A percentile compares a stretch with the other conserved stretches of the same genome.
Conservation (phyloP, 345 rosid genomes). For the Aquilaria malaccensis region DNA sequence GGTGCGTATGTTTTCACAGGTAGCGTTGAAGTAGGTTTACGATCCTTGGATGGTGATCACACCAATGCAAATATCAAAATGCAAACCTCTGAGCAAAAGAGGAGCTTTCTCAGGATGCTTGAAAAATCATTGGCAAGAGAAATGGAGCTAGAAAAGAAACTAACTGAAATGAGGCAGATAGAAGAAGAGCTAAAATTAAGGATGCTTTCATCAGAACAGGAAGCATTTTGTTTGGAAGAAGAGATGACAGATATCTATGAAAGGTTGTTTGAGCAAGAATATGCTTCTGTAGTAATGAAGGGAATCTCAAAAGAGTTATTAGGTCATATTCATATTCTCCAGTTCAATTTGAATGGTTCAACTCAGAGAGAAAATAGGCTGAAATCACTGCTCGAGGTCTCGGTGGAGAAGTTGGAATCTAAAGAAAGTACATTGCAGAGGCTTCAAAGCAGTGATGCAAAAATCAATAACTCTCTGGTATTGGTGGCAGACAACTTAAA, state of each 20-base stretch:
- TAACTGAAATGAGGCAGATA: slow-evolving; percentile 52
- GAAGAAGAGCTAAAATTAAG: slow-evolving; percentile 51
- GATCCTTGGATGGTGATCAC: slow-evolving; percentile 32
- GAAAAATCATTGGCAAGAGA: slow-evolving; percentile 95
- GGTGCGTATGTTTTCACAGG: slow-evolving; percentile 35
- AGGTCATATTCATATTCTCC: slow-evolving; percentile 52
- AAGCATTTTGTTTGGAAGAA: slow-evolving; percentile 52
- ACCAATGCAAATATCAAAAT: slow-evolving; percentile 43
- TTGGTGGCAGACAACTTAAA: slow-evolving; percentile 48
- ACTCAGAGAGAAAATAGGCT: slow-evolving; percentile 45
- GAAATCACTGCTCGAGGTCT: slow-evolving; percentile 40
- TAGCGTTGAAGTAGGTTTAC: slow-evolving; percentile 23
- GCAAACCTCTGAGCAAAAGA: slow-evolving; percentile 85
- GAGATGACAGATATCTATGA: slow-evolving; percentile 46
- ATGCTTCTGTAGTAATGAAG: slow-evolving; percentile 56
- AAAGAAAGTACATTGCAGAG: slow-evolving; percentile 46
- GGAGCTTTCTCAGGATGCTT: slow-evolving; percentile 74
- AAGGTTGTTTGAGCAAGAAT: slow-evolving; percentile 65
- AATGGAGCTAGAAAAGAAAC: slow-evolving; percentile 80
- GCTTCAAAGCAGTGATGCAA: slow-evolving; percentile 41
- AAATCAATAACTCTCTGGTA: slow-evolving; percentile 31
- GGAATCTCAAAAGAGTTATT: slow-evolving; percentile 69
- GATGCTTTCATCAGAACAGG: slow-evolving; percentile 51
- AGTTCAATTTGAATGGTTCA: slow-evolving; percentile 60
- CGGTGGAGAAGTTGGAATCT: slow-evolving; percentile 39